Evolutionary conservation across 305 asterid genomes (phyloP).

Genomic region (Rubia peregrina): DNA sequence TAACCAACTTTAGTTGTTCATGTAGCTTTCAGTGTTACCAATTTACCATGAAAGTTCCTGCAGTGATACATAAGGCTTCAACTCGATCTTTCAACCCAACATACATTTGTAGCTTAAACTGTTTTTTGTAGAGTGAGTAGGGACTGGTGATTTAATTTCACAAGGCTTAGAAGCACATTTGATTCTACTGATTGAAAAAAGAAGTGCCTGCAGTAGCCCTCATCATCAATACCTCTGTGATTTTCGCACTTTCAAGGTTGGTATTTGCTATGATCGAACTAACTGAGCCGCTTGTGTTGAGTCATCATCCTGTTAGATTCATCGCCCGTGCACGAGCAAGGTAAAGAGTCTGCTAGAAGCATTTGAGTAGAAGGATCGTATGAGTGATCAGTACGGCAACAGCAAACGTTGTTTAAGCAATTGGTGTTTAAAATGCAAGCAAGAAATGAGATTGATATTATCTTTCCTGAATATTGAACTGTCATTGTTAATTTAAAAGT

Average conservation of each 20-base stretch:
- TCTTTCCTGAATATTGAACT: background rate
- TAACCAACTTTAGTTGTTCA: background rate
- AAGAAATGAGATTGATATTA: background rate
- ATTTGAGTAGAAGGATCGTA: conserved; percentile 90
- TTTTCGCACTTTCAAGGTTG: background rate
- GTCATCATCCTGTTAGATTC: no score
- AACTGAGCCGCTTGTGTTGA: background rate
- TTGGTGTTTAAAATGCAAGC: background rate
- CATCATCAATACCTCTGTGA: background rate
- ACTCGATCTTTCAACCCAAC: no score
- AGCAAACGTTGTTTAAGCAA: conserved; percentile 26
- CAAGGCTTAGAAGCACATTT: background rate
- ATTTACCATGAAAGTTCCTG: no score
- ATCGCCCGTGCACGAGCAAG: no score
- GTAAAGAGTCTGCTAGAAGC: conserved; percentile 20
- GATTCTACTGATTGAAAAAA: background rate
- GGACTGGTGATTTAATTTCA: no score
- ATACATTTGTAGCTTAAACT: no score
- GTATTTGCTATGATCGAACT: background rate
- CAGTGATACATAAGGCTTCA: no score
- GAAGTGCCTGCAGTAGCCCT: background rate
- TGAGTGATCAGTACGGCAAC: conserved; percentile 92
- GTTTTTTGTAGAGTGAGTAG: no score
- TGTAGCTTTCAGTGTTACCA: no score
- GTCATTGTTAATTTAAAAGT: background rate